Conservation (phyloP, 2,329 filamentous ascomycete species). For the Phaeosphaeriaceae sp. region DNA sequence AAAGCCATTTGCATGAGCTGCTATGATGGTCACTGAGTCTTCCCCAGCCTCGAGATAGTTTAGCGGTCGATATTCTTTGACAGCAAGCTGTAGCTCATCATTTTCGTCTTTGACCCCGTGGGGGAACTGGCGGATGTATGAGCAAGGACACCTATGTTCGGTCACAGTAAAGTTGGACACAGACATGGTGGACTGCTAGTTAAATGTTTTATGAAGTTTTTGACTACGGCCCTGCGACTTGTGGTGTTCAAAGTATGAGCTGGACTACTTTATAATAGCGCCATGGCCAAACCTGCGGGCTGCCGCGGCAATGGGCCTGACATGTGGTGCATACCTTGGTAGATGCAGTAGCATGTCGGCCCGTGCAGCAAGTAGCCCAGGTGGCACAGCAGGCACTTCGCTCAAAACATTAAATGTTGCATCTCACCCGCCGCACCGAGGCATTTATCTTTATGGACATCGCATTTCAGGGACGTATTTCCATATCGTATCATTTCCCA, state of each 20-base stretch:
- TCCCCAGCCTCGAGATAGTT: background rate
- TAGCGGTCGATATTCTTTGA: conserved; percentile 25
- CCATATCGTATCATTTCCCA: background rate
- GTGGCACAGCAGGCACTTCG: background rate
- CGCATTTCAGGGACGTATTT: too few species aligned
- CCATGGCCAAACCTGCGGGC: background rate
- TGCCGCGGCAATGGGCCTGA: background rate
- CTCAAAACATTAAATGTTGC: too few species aligned
- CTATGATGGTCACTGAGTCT: conserved; percentile 22
- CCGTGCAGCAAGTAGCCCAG: too few species aligned
- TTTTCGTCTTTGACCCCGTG: conserved; percentile 17
- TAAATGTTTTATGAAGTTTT: background rate
- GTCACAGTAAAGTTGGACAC: conserved; percentile 17
- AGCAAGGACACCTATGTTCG: conserved; percentile 23
- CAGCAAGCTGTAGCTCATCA: conserved; percentile 18
- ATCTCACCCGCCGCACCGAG: too few species aligned
- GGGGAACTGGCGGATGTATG: conserved; percentile 23
- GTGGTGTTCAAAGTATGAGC: too few species aligned
- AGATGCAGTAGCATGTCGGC: too few species aligned
- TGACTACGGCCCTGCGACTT: too few species aligned
- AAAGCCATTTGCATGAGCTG: conserved; percentile 26
- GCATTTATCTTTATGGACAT: too few species aligned
- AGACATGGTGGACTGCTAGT: conserved; percentile 4
- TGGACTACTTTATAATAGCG: background rate
- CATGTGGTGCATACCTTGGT: too few species aligned